Evolutionary conservation across 1,284 basidiomycete species (phyloP).

Genomic region (Inonotus hispidus): DNA sequence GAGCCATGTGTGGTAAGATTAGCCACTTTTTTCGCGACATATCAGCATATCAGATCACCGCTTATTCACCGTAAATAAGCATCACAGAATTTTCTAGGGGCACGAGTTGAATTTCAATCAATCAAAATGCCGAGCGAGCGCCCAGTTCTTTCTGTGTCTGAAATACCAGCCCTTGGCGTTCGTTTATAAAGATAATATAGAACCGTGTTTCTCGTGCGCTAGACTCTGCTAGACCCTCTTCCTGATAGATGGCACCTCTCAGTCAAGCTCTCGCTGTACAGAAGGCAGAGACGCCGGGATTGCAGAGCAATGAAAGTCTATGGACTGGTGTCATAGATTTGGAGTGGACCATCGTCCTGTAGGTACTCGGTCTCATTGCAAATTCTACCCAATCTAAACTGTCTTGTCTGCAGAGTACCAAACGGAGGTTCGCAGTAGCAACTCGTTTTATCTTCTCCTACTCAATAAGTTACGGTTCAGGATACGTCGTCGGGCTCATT

Average conservation of each 20-base stretch:
- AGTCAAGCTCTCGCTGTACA: background rate
- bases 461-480: conserved; percentile 27
- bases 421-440: background rate
- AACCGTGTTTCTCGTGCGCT: too few relatives aligned
- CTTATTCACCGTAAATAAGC: too few relatives aligned
- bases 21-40: too few relatives aligned
- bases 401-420: background rate
- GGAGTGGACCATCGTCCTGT: conserved; percentile 1
- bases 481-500: conserved; percentile 52
- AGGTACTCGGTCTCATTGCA: background rate
- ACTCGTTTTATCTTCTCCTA: background rate
- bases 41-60: too few relatives aligned
- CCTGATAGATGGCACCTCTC: background rate
- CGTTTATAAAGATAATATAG: too few relatives aligned
- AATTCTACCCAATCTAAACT: background rate
- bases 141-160: too few relatives aligned
- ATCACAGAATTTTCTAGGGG: too few relatives aligned
- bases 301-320: background rate
- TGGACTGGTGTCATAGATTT: background rate
- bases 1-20: too few relatives aligned
- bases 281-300: background rate
- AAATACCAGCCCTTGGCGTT: too few relatives aligned
- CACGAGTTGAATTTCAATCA: too few relatives aligned
- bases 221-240: background rate
- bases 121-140: too few relatives aligned